A percentile compares a stretch with the other conserved stretches of the same genome.
Conservation (phyloP, 805 yeast species). For the Metschnikowia chrysomelidarum region DNA sequence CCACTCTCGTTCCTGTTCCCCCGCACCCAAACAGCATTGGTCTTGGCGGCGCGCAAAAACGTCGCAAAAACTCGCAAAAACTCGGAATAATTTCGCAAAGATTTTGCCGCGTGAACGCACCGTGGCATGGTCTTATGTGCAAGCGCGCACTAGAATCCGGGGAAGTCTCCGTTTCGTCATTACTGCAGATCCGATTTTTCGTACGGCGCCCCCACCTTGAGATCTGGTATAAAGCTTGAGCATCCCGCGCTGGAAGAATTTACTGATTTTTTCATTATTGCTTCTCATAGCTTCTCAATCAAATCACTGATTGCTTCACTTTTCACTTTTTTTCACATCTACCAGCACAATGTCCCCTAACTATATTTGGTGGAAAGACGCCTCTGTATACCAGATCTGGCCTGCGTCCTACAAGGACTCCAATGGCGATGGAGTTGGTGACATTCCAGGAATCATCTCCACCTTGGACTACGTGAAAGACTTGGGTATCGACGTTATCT, state of each 20-base stretch:
- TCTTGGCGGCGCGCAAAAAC: not conserved
- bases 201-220: not conserved
- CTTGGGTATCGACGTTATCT: constrained; percentile 50
- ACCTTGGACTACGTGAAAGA: constrained; percentile 50
- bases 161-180: constrained; percentile 7
- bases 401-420: constrained; percentile 61
- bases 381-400: constrained; percentile 56
- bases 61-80: not conserved
- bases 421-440: constrained; percentile 60
- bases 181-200: too few relatives aligned
- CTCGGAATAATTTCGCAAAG: constrained; percentile 7
- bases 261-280: too few relatives aligned
- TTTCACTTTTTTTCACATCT: too few relatives aligned
- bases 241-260: too few relatives aligned
- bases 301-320: too few relatives aligned
- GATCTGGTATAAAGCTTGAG: too few relatives aligned
- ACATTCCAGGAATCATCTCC: constrained; percentile 51
- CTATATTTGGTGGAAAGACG: constrained; percentile 55
- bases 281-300: too few relatives aligned
- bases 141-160: constrained; percentile 6
- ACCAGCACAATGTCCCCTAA: constrained; percentile 10
- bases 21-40: too few relatives aligned
- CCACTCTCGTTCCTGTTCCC: too few relatives aligned
- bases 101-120: constrained; percentile 2
- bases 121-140: constrained; percentile 1